Percentiles rank a stretch among this genome's conserved stretches.
These are phyloP conservation scores for Crithidia brevicula DNA, from an alignment of 208 protist species.

Conservation along the genomic window DNA sequence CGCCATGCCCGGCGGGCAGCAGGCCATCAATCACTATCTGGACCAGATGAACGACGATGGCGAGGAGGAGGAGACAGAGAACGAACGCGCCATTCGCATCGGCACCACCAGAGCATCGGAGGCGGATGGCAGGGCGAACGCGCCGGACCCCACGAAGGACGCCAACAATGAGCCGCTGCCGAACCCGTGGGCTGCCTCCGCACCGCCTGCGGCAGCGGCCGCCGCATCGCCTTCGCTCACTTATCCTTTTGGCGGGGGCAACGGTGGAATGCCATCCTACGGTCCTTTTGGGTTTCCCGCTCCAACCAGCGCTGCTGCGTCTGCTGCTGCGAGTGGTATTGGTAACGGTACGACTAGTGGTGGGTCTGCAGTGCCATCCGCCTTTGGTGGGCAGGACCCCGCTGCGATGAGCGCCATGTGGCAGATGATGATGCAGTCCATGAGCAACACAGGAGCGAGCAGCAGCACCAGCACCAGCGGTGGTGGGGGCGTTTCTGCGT, in stretches of 20 bases:
- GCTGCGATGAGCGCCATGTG: slow-evolving; percentile 10
- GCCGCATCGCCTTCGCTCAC: neutral
- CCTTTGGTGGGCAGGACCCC: slow-evolving; percentile 8
- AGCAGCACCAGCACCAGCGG: neutral
- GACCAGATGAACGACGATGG: slow-evolving; percentile 36
- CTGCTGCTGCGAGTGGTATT: neutral
- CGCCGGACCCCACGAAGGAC: slow-evolving; percentile 53
- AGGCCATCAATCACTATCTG: slow-evolving; percentile 69
- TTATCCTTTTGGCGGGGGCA: neutral
- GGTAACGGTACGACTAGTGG: too few species aligned
- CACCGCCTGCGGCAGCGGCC: neutral
- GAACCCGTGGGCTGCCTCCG: slow-evolving; percentile 47
- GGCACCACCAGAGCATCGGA: slow-evolving; percentile 7
- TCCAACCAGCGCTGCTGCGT: neutral
- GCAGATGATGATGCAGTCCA: slow-evolving; percentile 17
- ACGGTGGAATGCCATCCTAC: neutral
- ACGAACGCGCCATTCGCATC: slow-evolving; percentile 26
- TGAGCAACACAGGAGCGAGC: neutral
- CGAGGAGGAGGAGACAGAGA: slow-evolving; percentile 23
- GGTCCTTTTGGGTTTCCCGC: slow-evolving; percentile 9
- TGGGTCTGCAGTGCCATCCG: neutral
- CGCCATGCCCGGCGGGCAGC: slow-evolving; percentile 63
- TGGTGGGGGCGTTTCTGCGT: neutral
- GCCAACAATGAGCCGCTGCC: slow-evolving; percentile 67
- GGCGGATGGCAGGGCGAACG: slow-evolving; percentile 16